These are phyloP conservation scores for Leccinum barrowsii DNA, from an alignment of 768 basidiomycete genomes.

Conservation along the genomic window DNA sequence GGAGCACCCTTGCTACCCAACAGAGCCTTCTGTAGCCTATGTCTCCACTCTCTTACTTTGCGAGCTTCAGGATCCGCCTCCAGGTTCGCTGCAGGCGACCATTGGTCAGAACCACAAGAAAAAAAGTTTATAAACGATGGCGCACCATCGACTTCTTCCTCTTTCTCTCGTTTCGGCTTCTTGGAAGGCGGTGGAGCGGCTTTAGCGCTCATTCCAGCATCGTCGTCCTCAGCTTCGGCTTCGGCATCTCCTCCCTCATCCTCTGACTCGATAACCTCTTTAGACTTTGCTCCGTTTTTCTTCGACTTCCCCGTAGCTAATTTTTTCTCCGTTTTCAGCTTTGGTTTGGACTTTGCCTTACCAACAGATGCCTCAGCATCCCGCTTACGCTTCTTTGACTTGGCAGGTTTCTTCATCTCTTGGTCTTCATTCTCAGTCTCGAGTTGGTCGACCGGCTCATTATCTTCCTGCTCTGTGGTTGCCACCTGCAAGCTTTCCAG, in stretches of 20 bases:
- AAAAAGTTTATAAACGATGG: constrained; percentile 2
- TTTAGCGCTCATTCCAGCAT: constrained; percentile 49
- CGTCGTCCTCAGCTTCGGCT: constrained; percentile 44
- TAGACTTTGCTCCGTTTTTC: constrained; percentile 61
- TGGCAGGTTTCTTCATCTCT: constrained; percentile 43
- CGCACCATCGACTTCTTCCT: constrained; percentile 60
- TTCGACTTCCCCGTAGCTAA: constrained; percentile 32
- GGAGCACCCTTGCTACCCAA: constrained; percentile 62
- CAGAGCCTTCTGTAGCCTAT: constrained; percentile 87
- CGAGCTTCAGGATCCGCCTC: constrained; percentile 57
- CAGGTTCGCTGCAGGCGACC: constrained; percentile 35
- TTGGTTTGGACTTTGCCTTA: constrained; percentile 41
- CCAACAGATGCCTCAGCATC: constrained; percentile 46
- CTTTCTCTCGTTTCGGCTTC: constrained; percentile 58
- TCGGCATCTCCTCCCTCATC: constrained; percentile 51
- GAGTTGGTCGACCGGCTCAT: constrained; percentile 67
- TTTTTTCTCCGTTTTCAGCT: constrained; percentile 44
- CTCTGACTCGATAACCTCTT: constrained; percentile 64
- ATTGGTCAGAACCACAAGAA: constrained; percentile 4
- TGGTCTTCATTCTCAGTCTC: constrained; percentile 51
- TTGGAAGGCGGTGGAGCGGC: constrained; percentile 61
- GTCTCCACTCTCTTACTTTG: constrained; percentile 88
- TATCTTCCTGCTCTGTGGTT: constrained; percentile 47
- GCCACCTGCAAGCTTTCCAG: constrained; percentile 32
- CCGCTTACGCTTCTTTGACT: constrained; percentile 60